A percentile compares a stretch with the other conserved stretches of the same genome.
Evolutionary conservation across 148 eudicot species (phyloP).

Genomic region (Agrostemma githago): DNA sequence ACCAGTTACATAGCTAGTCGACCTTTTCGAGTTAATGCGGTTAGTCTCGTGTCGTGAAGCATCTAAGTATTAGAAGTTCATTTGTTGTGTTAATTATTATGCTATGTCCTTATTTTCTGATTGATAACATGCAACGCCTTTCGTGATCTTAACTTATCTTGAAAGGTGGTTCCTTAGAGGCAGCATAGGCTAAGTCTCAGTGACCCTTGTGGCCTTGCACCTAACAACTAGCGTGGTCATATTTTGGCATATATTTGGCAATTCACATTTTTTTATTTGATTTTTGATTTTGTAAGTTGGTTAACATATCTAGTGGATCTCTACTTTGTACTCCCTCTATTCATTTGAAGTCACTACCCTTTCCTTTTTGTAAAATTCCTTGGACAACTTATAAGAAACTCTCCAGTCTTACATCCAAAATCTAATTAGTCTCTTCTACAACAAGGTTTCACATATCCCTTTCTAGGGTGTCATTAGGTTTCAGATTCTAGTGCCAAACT

Average conservation of each 20-base stretch:
- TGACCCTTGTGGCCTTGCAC: neutral
- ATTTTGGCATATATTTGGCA: neutral
- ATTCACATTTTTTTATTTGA: neutral
- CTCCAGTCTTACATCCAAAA: too few species aligned
- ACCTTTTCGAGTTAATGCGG: slow-evolving; percentile 96
- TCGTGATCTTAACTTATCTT: neutral
- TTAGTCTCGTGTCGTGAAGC: slow-evolving; percentile 29
- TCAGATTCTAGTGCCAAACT: too few species aligned
- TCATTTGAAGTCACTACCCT: too few species aligned
- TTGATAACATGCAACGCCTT: neutral
- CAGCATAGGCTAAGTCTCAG: too few species aligned
- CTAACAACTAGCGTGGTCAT: neutral
- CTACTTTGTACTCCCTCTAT: neutral
- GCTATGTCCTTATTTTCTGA: neutral
- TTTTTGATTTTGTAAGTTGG: neutral
- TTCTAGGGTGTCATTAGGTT: too few species aligned
- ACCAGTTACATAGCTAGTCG: slow-evolving; percentile 90
- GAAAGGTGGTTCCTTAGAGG: neutral
- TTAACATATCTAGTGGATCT: neutral
- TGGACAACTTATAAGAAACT: too few species aligned
- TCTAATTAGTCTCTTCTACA: too few species aligned
- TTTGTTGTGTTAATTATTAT: neutral
- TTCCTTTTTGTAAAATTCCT: too few species aligned
- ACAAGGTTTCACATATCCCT: too few species aligned
- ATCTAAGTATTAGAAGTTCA: neutral